Evolutionary conservation across 306 rosid species (phyloP), one percentile per base, ranked within the genome.

Genomic region (Malus orientalis): DNA sequence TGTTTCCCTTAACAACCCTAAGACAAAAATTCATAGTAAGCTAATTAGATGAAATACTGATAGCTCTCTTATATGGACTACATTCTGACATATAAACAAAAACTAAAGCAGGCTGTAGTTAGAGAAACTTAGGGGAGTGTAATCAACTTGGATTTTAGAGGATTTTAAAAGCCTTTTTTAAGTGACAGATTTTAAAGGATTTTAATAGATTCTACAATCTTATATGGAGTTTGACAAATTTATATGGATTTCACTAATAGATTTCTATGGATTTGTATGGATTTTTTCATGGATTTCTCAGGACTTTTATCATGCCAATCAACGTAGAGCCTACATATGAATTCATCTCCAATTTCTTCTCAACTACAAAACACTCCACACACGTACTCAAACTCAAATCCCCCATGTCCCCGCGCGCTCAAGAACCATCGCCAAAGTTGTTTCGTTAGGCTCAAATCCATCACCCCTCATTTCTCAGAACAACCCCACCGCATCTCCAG

Each of bases 331-430:
- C 98, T 4, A 91, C 14, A 77, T 72, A 91, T 19, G 89, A 32
- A 32, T 32, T 32, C 36, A 32, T 32, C 36, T 32, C 36, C 6
- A 32, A 32, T 32, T 32, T 32, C 36, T 32, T 32, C 45, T 81
- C 89, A 64, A 83, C 81, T 9, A 89, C 91, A 73, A 88, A 91
- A 81, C 80, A 82, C 79, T 94, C 94, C 71, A 91, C 89, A 94
- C 93, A 90, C 74, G 71, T 81, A 73, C 96, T 94, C 84, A 88
- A 73, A 45, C 84, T 82, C 82, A 91, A 80, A 76, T 91, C 78
- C 70, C 94, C 98, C 64, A 91, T 23, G 74, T 94, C 97, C 32
- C 93, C 93, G 36, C 97, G 90, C 3, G 94, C 93, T 88, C 94
- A 60, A 94, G 92, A 49, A 87, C 91, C 62, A 89, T 88, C 47